These are phyloP conservation scores for Knufia fluminis DNA, from an alignment of 2,329 filamentous ascomycete species.

Conservation along the genomic window DNA sequence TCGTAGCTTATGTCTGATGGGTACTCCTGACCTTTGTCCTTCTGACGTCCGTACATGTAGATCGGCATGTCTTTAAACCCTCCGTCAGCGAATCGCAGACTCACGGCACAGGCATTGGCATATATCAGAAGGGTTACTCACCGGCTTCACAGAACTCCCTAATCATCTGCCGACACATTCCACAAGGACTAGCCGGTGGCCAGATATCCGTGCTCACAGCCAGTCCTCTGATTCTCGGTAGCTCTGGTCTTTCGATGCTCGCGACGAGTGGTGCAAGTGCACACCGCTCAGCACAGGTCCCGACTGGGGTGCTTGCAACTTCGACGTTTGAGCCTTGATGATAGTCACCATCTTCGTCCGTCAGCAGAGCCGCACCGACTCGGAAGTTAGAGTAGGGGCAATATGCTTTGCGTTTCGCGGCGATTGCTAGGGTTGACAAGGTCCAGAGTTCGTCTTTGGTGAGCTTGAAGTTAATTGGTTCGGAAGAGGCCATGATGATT, in stretches of 20 bases:
- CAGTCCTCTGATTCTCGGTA: slow-evolving; percentile 59
- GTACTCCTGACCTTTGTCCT: slow-evolving; percentile 37
- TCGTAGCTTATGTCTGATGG: slow-evolving; percentile 28
- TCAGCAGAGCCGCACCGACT: slow-evolving; percentile 74
- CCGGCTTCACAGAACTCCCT: slow-evolving; percentile 46
- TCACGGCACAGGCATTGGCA: too few species aligned
- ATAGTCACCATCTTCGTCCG: slow-evolving; percentile 41
- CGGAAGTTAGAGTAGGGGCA: slow-evolving; percentile 89
- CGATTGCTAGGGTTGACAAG: slow-evolving; percentile 44
- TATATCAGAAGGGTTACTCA: too few species aligned
- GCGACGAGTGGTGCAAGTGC: slow-evolving; percentile 70
- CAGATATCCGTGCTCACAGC: slow-evolving; percentile 75
- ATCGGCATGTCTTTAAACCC: slow-evolving; percentile 67
- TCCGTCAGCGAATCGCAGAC: slow-evolving; percentile 61
- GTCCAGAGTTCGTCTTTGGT: slow-evolving; percentile 14
- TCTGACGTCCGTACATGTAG: slow-evolving; percentile 81
- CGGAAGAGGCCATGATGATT: slow-evolving; percentile 10
- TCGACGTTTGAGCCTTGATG: slow-evolving; percentile 81
- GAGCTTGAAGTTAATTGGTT: slow-evolving; percentile 11
- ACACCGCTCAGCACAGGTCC: slow-evolving; percentile 92
- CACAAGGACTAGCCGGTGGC: slow-evolving; percentile 65
- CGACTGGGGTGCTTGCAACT: slow-evolving; percentile 86
- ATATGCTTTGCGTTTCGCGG: slow-evolving; percentile 71
- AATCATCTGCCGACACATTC: slow-evolving; percentile 69
- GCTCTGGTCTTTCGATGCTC: slow-evolving; percentile 37